Evolutionary conservation across 306 rosid genomes (phyloP), one percentile per base, ranked within the genome.

Genomic region (Rosa rugosa): DNA sequence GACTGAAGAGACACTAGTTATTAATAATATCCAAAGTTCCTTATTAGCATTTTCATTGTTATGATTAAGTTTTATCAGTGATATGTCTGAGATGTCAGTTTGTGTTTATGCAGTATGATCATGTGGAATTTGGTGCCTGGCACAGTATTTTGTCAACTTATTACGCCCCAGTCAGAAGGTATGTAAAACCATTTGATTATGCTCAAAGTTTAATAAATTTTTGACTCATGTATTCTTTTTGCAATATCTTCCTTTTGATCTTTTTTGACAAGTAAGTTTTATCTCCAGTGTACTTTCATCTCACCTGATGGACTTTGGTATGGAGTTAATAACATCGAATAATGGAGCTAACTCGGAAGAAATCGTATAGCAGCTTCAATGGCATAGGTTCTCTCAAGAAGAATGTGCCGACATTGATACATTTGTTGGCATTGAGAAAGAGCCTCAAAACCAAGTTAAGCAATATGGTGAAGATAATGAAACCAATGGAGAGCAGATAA

Each of bases 61-160:
- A 13, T 79, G 20, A 47, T 44, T 78, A 60, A 11, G 74, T 63
- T 81, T 57, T 36, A 27, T 69, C 69, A 7, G 49, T 31, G 64
- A 57, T 16, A 23, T 57, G 59, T 69, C 69, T 16, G 70, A 67
- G 47, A 68, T 79, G 73, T 77, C 56, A 23, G 57, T 67, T 68
- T 82, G 44, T 77, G 56, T 79, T 78, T 69, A 40, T 81, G 84
- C 93, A 92, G 94, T 73, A 82, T 79, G 82, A 56, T 83, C 84
- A 50, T 78, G 89, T 86, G 82, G 92, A 87, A 66, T 79, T 86
- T 83, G 84, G 81, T 80, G 60, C 76, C 18, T 50, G 84, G 40
- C 82, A 83, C 74, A 65, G 54, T 76, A 63, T 82, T 67, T 46
- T 27, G 77, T 67, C 78, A 71, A 70, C 67, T 63, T 83, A 81